Evolutionary conservation across 495 filamentous ascomycete species (phyloP).

Genomic region (Hyphodiscus hymeniophilus): DNA sequence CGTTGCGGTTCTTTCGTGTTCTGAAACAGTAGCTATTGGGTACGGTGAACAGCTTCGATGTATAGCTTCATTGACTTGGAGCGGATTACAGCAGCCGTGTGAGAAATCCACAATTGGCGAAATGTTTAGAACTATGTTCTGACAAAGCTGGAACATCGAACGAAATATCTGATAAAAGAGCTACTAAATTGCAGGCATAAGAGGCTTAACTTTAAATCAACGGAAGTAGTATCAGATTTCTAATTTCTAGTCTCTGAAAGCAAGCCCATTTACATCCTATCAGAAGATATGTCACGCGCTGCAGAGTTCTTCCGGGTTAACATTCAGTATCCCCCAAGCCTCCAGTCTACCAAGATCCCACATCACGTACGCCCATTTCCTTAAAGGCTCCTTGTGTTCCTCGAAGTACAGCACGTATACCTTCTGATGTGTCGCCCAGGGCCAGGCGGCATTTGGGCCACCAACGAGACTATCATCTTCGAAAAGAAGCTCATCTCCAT

Average conservation of each 20-base stretch:
- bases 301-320: not conserved
- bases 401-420: slow-evolving; percentile 1
- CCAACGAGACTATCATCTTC: slow-evolving; percentile 2
- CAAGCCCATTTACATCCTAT: slow-evolving; percentile 1
- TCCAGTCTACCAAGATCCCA: slow-evolving; percentile 2
- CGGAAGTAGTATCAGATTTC: slow-evolving; percentile 4
- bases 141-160: not conserved
- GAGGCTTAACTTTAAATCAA: not conserved
- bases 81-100: not conserved
- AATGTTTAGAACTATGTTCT: not conserved
- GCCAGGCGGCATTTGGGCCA: slow-evolving; percentile 8
- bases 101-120: not conserved
- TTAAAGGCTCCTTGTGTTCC: slow-evolving; percentile 3
- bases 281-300: not conserved
- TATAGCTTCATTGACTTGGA: not conserved
- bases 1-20: not conserved
- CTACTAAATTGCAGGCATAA: not conserved
- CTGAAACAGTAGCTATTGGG: not conserved
- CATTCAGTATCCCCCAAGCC: slow-evolving; percentile 6
- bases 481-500: slow-evolving; percentile 2
- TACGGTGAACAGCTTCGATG: not conserved
- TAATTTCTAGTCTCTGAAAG: slow-evolving; percentile 4
- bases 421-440: slow-evolving; percentile 2
- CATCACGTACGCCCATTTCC: slow-evolving; percentile 8
- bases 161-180: not conserved